Evolutionary conservation across 2,329 filamentous ascomycete species (phyloP).

Genomic region (Xylariaceae sp.): DNA sequence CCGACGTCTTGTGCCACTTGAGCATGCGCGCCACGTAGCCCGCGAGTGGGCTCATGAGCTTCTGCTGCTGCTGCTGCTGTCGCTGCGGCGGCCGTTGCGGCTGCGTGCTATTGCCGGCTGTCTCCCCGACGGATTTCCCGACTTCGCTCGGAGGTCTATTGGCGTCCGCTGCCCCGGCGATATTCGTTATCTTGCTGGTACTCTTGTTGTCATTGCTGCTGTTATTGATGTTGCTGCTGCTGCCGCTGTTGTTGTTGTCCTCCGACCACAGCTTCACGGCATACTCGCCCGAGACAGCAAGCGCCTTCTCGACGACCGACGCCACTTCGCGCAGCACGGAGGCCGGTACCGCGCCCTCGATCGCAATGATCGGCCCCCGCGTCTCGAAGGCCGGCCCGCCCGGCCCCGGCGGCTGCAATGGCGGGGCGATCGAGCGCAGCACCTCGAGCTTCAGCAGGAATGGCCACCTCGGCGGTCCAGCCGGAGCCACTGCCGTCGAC

Average conservation of each 20-base stretch:
- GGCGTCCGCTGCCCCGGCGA: too few relatives aligned
- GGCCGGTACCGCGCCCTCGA: slow-evolving; percentile 62
- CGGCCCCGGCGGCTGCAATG: slow-evolving; percentile 39
- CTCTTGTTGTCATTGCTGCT: slow-evolving; percentile 1
- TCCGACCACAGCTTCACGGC: slow-evolving; percentile 39
- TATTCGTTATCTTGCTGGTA: neutral
- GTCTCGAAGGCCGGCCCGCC: slow-evolving; percentile 29
- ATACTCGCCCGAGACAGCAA: slow-evolving; percentile 40
- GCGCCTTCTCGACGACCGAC: slow-evolving; percentile 55
- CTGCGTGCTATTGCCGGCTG: neutral
- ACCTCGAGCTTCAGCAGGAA: slow-evolving; percentile 70
- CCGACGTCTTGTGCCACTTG: slow-evolving; percentile 68
- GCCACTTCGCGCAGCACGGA: slow-evolving; percentile 49
- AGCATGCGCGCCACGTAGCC: slow-evolving; percentile 62
- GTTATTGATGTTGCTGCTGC: slow-evolving; percentile 2
- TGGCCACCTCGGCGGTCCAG: slow-evolving; percentile 42
- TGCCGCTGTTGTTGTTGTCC: slow-evolving; percentile 13
- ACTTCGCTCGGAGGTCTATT: neutral
- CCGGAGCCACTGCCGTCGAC: slow-evolving; percentile 2
- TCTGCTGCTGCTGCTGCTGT: slow-evolving; percentile 6
- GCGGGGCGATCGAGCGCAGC: slow-evolving; percentile 67
- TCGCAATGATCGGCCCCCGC: slow-evolving; percentile 72
- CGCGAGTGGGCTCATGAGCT: slow-evolving; percentile 35
- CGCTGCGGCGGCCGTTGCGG: neutral
- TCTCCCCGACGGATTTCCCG: neutral